These are phyloP conservation scores for Clarireedia sp. DNA, from an alignment of 2,329 filamentous ascomycete genomes.

Conservation along the genomic window DNA sequence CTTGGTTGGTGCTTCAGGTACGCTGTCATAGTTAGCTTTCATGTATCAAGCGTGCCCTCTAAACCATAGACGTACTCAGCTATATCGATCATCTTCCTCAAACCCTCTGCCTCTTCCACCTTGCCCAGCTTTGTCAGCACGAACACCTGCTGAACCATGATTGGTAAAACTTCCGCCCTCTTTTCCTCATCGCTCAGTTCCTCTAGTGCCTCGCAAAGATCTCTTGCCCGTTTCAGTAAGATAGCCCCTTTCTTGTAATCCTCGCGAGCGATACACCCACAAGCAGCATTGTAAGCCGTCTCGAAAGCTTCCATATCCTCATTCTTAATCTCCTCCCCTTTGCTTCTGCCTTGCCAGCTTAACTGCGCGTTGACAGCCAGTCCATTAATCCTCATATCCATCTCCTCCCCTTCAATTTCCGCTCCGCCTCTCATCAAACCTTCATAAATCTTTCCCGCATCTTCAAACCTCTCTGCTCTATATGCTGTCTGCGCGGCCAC, in stretches of 20 bases:
- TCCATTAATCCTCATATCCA: slow-evolving; percentile 70
- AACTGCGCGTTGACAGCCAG: slow-evolving; percentile 65
- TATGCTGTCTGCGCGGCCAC: slow-evolving; percentile 63
- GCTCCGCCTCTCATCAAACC: slow-evolving; percentile 42
- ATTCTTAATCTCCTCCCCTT: slow-evolving; percentile 24
- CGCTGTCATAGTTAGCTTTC: slow-evolving; percentile 38
- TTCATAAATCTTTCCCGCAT: slow-evolving; percentile 56
- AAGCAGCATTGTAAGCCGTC: slow-evolving; percentile 74
- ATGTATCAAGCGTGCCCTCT: not conserved
- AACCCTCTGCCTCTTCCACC: slow-evolving; percentile 52
- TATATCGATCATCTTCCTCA: slow-evolving; percentile 55
- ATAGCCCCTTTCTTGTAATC: slow-evolving; percentile 57
- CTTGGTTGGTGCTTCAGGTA: slow-evolving; percentile 58
- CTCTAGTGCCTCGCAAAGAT: slow-evolving; percentile 65
- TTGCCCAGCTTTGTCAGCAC: slow-evolving; percentile 61
- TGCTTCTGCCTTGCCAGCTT: slow-evolving; percentile 51
- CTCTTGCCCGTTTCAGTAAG: slow-evolving; percentile 60
- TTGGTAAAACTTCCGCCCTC: slow-evolving; percentile 64
- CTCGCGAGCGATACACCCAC: slow-evolving; percentile 60
- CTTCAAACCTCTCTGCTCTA: slow-evolving; percentile 63
- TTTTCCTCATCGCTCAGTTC: slow-evolving; percentile 70
- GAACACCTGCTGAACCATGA: slow-evolving; percentile 69
- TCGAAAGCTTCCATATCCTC: slow-evolving; percentile 71
- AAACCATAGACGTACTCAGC: slow-evolving; percentile 44
- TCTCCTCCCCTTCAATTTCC: slow-evolving; percentile 52